These are phyloP conservation scores for Pilasporangium apinafurcum DNA, from an alignment of 352 stramenopile species.

Conservation along the genomic window DNA sequence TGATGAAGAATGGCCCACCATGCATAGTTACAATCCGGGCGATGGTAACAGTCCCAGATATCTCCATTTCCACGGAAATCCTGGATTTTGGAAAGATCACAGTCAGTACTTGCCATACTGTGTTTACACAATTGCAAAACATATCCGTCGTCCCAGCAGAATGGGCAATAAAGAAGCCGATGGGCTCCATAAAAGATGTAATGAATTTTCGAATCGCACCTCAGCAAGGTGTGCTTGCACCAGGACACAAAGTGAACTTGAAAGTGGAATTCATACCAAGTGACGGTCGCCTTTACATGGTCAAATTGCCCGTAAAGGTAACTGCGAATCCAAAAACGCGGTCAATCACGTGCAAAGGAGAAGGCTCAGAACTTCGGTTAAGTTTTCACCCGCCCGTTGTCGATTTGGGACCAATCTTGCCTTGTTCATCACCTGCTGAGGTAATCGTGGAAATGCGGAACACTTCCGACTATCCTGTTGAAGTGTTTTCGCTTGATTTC, in stretches of 20 bases:
- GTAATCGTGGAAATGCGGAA: conserved; percentile 79
- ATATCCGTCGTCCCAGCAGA: conserved; percentile 79
- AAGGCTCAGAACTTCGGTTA: conserved; percentile 75
- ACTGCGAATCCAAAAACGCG: conserved; percentile 70
- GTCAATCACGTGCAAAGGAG: conserved; percentile 66
- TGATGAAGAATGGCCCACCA: conserved; percentile 88
- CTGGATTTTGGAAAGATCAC: conserved; percentile 90
- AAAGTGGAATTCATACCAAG: conserved; percentile 88
- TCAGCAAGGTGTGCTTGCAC: conserved; percentile 58
- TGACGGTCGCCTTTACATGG: conserved; percentile 61
- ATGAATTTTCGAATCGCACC: conserved; percentile 78
- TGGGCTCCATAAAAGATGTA: conserved; percentile 76
- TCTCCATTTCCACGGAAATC: conserved; percentile 71
- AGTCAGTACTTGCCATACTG: conserved; percentile 82
- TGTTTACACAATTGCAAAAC: conserved; percentile 92
- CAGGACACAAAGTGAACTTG: conserved; percentile 80
- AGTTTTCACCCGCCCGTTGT: conserved; percentile 77
- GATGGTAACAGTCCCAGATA: conserved; percentile 88
- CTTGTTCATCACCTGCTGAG: conserved; percentile 40
- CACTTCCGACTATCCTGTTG: conserved; percentile 82
- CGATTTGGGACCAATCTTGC: conserved; percentile 85
- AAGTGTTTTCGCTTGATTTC: conserved; percentile 91
- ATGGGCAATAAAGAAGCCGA: conserved; percentile 89
- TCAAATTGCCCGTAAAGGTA: conserved; percentile 89
- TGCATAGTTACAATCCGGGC: conserved; percentile 83